phyloP scores from a whole-genome alignment of 176 grass and related monocot species.

The Zoysia pacifica region DNA sequence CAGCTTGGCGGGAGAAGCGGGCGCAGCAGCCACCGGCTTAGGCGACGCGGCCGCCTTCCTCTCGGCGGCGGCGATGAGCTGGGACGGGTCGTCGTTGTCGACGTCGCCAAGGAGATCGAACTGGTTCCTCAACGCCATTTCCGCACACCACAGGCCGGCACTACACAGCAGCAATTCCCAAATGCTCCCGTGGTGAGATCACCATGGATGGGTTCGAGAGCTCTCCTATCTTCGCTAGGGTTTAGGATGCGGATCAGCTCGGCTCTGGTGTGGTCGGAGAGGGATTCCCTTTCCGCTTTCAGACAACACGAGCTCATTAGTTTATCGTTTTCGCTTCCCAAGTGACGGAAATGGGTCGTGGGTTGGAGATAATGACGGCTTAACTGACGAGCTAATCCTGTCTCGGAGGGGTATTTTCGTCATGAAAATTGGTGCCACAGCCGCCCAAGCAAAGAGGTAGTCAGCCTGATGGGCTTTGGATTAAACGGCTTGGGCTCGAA shows the following conservation, averaged over 20 bases:
- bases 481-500: not conserved
- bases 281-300: constrained; percentile 11
- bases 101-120: constrained; percentile 83
- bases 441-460: too few species aligned
- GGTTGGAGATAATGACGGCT: not conserved
- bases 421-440: not conserved
- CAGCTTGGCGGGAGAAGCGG: constrained; percentile 38
- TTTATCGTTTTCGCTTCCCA: not conserved
- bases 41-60: constrained; percentile 47
- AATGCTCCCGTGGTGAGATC: constrained; percentile 1
- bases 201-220: constrained; percentile 37
- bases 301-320: not conserved
- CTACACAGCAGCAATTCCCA: not conserved
- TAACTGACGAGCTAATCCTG: too few species aligned
- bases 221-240: not conserved
- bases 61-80: constrained; percentile 59
- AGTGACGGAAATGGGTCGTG: not conserved
- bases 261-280: not conserved
- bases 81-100: constrained; percentile 67
- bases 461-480: not conserved
- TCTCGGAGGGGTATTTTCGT: not conserved
- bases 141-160: not conserved
- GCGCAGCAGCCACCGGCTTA: not conserved
- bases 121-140: constrained; percentile 67
- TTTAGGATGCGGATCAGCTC: not conserved